Evolutionary conservation across 495 filamentous ascomycete genomes (phyloP).

Genomic region (Pseudoneurospora amorphoporcata): DNA sequence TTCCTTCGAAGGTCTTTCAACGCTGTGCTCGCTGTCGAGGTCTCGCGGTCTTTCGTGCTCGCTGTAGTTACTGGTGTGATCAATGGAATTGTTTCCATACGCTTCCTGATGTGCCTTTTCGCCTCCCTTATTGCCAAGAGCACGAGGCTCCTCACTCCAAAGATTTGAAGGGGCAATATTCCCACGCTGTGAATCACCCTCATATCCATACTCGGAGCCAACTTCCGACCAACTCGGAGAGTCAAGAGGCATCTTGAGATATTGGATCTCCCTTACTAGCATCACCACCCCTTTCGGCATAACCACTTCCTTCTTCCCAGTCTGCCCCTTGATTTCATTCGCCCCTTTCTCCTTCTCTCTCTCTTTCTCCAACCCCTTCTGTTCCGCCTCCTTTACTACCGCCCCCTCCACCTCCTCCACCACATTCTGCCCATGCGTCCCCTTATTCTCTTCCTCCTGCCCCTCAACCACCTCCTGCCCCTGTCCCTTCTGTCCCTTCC

Average conservation of each 20-base stretch:
- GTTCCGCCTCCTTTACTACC: too few species aligned
- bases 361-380: too few species aligned
- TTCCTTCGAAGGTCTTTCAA: neutral
- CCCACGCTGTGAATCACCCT: neutral
- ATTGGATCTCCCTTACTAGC: neutral
- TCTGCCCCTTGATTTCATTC: too few species aligned
- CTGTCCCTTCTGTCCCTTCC: too few species aligned
- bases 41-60: too few species aligned
- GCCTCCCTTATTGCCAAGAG: too few species aligned
- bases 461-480: too few species aligned
- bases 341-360: neutral
- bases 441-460: too few species aligned
- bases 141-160: neutral
- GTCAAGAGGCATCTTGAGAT: neutral
- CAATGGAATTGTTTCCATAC: neutral
- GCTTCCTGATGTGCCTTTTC: neutral
- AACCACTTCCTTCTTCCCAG: neutral
- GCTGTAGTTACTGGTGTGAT: neutral
- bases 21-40: too few species aligned
- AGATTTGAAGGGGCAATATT: neutral
- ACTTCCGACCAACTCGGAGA: neutral
- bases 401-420: too few species aligned
- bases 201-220: neutral
- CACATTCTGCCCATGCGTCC: too few species aligned
- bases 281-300: neutral